Evolutionary conservation across 805 yeast genomes (phyloP), one percentile per base, ranked within the genome.

Genomic region (Hanseniaspora opuntiae): DNA sequence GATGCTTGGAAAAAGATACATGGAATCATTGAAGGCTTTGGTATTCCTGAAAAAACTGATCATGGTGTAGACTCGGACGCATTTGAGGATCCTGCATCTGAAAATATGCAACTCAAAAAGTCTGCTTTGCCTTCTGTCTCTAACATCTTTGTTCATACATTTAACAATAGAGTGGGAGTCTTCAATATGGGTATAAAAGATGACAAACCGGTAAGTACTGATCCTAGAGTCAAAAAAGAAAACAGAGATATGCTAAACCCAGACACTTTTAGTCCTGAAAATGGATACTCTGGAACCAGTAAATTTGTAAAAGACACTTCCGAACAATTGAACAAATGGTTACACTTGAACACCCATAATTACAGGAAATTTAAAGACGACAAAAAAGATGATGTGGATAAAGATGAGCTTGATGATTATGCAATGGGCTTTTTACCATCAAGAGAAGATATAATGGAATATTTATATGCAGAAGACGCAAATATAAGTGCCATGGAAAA

Each of bases 181-280:
- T 95, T 86, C 30, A 90, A 90, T 62, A 68, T 71, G 39, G 97
- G 97, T 51, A 76, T 90, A 20, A 71, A 95, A 54, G 96, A 88
- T 56, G 79, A 77, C 62, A 90, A 90, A 69, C 78, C 80, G 53
- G 78, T 80, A 52, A 86, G 96, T 9, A 74, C 81, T 0, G 97
- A 90, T 65, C 75, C 89, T 0, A 77, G 97, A 63, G 81, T 89
- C 36, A 84, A 75, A 60, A 69, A 69, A n/a, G 66, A 63, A 12
- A 96, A 89, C 64, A 70, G 71, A 14, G 96, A 89, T 64, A 89
- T 89, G 11, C 76, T 71, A 10, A 97, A 97, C 3, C 69, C 52
- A 25, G 55, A 53, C 20, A 33, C 38, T 7, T 53, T 71, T 19
- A 96, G 96, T 14, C 61, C 66, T 2, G 97, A 89, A 63, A 79